Base-by-base conservation (phyloP, 768 basidiomycete species). In the Suillus bovinus region DNA sequence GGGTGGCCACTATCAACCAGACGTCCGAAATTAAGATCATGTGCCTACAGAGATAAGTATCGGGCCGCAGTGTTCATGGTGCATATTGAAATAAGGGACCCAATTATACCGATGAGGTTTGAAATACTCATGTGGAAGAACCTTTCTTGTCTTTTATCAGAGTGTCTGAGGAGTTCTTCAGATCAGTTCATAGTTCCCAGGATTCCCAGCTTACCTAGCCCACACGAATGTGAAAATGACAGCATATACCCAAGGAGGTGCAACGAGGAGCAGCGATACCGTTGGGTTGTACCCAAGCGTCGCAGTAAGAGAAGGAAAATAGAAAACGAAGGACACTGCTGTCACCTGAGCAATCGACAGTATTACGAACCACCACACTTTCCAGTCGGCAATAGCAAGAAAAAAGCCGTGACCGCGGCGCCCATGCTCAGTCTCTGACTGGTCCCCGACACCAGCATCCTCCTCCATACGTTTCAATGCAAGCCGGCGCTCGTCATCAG, bases 321-420 rank as follows among this genome's bases (percentile, higher is more conserved):
- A 91, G 20, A 85, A 87, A 71, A 88, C 87, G 81, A 93, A 93
- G 10, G 86, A 86, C 7, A 91, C 68, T 11, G 88, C 84, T 47
- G 87, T 70, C 8, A 66, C 70, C 68, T 67, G 62, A 9, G 69
- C 44, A 8, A 63, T 7, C 60, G 63, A 44, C 11, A 86, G 81
- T 24, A 91, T 61, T 22, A 89, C 81, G 54, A 95, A 80, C 82
- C 83, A 87, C 88, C 90, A 94, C 39, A 94, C 89, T 73, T 86
- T 90, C 89, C 87, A 86, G 70, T 94, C 93, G 29, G 77, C 79
- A 61, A 91, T 42, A 17, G 90, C 89, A 63, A 88, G 72, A 33
- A 73, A 66, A 9, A 93, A 68, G 11, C 90, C 90, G 33, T 77
- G 71, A 11, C 74, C 66, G 34, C 57, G 75, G 7, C 77, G 78